Conservation (phyloP, 306 rosid genomes). For the Corylus avellana region DNA sequence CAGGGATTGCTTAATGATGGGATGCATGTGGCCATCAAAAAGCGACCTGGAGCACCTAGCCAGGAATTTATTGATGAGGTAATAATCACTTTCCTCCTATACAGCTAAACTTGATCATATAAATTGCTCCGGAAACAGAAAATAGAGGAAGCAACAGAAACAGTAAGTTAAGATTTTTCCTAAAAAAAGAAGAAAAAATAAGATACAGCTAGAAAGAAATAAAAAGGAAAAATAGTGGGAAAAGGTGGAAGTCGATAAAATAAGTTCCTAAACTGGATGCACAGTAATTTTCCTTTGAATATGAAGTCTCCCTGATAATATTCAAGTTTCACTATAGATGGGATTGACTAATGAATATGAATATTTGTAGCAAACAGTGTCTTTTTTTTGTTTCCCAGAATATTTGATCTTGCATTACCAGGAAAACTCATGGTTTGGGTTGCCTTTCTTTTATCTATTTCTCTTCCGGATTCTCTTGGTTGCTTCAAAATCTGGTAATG, state of each 20-base stretch:
- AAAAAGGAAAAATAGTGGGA: neutral
- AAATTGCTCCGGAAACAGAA: neutral
- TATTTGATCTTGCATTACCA: neutral
- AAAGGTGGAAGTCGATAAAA: neutral
- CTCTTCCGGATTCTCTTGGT: neutral
- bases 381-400: neutral
- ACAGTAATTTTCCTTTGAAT: neutral
- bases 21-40: constrained; percentile 86
- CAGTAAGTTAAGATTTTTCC: neutral
- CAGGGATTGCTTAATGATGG: constrained; percentile 94
- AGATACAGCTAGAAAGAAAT: no score
- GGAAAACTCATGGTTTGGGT: neutral
- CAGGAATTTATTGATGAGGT: constrained; percentile 88
- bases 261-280: neutral
- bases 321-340: neutral
- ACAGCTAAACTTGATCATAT: constrained; percentile 2
- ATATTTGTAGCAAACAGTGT: neutral
- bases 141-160: neutral
- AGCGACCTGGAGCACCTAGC: constrained; percentile 61
- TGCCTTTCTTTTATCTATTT: neutral
- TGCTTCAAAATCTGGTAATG: neutral
- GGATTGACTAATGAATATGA: neutral
- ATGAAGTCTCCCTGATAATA: neutral
- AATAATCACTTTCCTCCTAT: constrained; percentile 21
- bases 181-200: neutral